phyloP scores from a whole-genome alignment of 371 early-diverging fungal species.

The Apophysomyces ossiformis region DNA sequence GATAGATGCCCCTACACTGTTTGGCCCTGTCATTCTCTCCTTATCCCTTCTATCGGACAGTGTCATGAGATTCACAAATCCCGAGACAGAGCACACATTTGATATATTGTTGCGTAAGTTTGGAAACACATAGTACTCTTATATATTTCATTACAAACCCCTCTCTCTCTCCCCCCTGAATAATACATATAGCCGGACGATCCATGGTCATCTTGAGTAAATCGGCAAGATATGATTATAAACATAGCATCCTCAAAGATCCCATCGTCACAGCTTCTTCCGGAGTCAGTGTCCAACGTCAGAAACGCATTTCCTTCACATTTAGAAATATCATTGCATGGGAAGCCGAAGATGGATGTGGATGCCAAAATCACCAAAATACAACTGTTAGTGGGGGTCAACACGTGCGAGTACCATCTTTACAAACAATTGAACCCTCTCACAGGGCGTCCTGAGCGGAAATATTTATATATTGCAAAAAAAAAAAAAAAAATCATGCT shows the following conservation, averaged over 20 bases:
- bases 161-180: neutral
- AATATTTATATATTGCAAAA: neutral
- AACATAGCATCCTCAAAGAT: slow-evolving; percentile 74
- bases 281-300: slow-evolving; percentile 35
- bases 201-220: slow-evolving; percentile 71
- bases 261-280: slow-evolving; percentile 41
- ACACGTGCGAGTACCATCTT: slow-evolving; percentile 5
- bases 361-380: slow-evolving; percentile 12
- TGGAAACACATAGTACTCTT: neutral
- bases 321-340: slow-evolving; percentile 40
- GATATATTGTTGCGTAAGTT: slow-evolving; percentile 57
- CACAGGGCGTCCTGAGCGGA: slow-evolving; percentile 10
- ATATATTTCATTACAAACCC: neutral
- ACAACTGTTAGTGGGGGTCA: neutral
- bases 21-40: slow-evolving; percentile 69
- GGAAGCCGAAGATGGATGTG: slow-evolving; percentile 18
- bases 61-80: slow-evolving; percentile 66
- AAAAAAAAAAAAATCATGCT: slow-evolving; percentile 10
- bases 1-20: slow-evolving; percentile 63
- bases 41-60: slow-evolving; percentile 72
- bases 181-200: slow-evolving; percentile 42
- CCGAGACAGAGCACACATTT: slow-evolving; percentile 28
- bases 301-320: slow-evolving; percentile 49
- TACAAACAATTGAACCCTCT: slow-evolving; percentile 9
- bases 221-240: slow-evolving; percentile 64